phyloP scores from a whole-genome alignment of 306 rosid species.

The Quercus berberidifolia region DNA sequence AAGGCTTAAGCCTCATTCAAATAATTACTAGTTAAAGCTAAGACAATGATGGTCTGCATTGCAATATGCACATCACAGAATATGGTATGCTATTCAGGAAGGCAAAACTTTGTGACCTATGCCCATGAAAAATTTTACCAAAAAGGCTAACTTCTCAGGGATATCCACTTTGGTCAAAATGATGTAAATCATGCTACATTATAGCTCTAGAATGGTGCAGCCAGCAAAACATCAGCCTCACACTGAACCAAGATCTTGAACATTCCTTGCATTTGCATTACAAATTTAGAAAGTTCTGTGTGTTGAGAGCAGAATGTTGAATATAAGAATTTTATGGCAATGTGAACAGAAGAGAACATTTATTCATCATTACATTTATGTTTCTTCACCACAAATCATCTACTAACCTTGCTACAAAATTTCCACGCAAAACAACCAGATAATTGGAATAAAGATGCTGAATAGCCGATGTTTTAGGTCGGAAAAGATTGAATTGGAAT shows the following conservation, averaged over 20 bases:
- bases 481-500: neutral
- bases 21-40: neutral
- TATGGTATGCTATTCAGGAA: neutral
- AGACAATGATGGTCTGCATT: slow-evolving; percentile 1
- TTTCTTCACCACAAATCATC: neutral
- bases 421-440: neutral
- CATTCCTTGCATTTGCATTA: neutral
- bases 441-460: neutral
- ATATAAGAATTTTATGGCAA: neutral
- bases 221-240: neutral
- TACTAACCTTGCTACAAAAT: neutral
- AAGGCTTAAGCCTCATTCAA: neutral
- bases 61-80: slow-evolving; percentile 11
- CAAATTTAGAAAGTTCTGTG: neutral
- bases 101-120: neutral
- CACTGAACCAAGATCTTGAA: neutral
- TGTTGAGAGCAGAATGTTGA: neutral
- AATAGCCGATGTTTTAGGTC: neutral
- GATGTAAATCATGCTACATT: neutral
- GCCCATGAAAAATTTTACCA: neutral
- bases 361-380: neutral
- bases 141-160: neutral
- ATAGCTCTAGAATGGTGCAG: neutral
- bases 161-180: neutral
- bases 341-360: neutral